phyloP scores from a whole-genome alignment of 1,284 basidiomycete genomes.

The Amylostereum chailletii region DNA sequence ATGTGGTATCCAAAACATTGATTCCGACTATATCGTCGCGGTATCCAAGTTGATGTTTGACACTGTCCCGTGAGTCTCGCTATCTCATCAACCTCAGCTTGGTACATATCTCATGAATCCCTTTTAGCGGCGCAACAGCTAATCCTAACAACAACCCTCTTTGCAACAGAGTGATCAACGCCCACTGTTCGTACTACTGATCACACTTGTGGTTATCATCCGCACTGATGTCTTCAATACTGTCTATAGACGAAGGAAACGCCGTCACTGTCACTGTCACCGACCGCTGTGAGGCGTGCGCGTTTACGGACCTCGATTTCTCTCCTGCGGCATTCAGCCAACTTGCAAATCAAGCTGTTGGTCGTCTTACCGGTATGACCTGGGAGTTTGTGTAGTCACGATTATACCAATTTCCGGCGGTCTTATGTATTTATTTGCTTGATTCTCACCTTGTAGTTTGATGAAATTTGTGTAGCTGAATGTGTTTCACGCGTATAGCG shows the following conservation, averaged over 20 bases:
- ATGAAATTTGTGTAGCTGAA: too few species aligned
- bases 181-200: slow-evolving; percentile 13
- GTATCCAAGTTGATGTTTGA: slow-evolving; percentile 23
- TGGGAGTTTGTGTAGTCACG: neutral
- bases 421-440: too few species aligned
- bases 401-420: too few species aligned
- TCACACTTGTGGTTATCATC: neutral
- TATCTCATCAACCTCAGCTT: neutral
- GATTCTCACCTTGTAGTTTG: too few species aligned
- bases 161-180: slow-evolving; percentile 21
- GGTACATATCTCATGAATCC: neutral
- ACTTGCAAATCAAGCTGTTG: slow-evolving; percentile 20
- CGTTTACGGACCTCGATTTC: slow-evolving; percentile 30
- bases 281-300: slow-evolving; percentile 35
- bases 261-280: slow-evolving; percentile 28
- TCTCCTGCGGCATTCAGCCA: slow-evolving; percentile 29
- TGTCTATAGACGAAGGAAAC: slow-evolving; percentile 21
- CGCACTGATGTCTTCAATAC: neutral
- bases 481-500: too few species aligned
- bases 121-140: neutral
- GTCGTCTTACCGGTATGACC: neutral
- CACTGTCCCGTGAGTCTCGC: slow-evolving; percentile 20
- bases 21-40: slow-evolving; percentile 24
- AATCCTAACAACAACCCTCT: slow-evolving; percentile 24
- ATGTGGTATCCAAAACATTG: slow-evolving; percentile 25